Base-by-base conservation (phyloP, 2,329 filamentous ascomycete species). In the Penicillium psychrosexuale region DNA sequence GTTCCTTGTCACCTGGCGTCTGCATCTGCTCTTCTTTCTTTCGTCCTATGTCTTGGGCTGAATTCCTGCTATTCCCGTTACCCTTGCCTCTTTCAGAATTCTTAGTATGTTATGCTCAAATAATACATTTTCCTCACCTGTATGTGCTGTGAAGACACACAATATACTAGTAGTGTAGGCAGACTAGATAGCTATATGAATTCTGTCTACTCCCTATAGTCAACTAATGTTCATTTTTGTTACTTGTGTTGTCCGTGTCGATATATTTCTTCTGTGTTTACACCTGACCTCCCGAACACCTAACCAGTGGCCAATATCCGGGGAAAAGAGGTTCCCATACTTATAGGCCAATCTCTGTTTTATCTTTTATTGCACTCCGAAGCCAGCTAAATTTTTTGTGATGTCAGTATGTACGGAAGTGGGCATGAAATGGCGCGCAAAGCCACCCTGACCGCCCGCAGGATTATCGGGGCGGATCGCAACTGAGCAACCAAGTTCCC, bases 391-490 rank as follows among this genome's bases (percentile, higher is more conserved):
- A 57, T 28, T 46, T 42, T 39, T 47, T 47, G 24, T 47, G 24
- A 47, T 19, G 31, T 54, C 33, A 31, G 22, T 42, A 22, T 31
- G 28, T 27, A 50, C 17, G 28, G 43, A 33, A 40, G 36, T 34
- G 39, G 33, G 33, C 19, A 31, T 19, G 52, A 36, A 53, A 53
- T 53, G 46, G 51, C 12, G 51, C 47, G 52, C 40, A 51, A 57
- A 54, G 57, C 56, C 59, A 43, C 61, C 47, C 65, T 68, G 69
- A 69, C 61, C 61, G 62, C 63, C 62, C 53, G 55, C 67, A 66
- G 62, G 60, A 67, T 64, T 58, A 57, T 74, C 71, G 72, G 71
- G 68, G 66, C 69, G 63, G 68, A 71, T 70, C 69, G 69, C 69
- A 70, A 72, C 55, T 51, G 70, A 70, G 63, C 65, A 68, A 68